Conservation (phyloP, 2,329 filamentous ascomycete species). For the Fusarium sarcochroum region DNA sequence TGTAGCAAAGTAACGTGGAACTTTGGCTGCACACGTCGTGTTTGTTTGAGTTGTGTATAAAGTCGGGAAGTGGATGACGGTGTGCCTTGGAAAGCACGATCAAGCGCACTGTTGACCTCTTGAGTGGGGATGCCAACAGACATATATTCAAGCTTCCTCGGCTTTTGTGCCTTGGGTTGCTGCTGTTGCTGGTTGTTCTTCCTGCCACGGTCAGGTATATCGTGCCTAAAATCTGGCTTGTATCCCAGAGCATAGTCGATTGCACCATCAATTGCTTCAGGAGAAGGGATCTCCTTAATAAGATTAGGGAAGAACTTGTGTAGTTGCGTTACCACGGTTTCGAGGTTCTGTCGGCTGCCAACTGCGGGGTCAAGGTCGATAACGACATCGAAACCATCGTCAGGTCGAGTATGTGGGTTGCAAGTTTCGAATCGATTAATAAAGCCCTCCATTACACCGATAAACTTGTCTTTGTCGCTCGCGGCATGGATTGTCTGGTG, state of each 20-base stretch:
- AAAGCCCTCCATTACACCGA: slow-evolving; percentile 96
- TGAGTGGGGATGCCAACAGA: slow-evolving; percentile 62
- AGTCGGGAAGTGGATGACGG: slow-evolving; percentile 65
- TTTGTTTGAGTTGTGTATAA: slow-evolving; percentile 81
- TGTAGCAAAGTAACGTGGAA: slow-evolving; percentile 98
- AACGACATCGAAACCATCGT: slow-evolving; percentile 84
- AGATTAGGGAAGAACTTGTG: slow-evolving; percentile 84
- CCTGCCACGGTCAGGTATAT: slow-evolving; percentile 72
- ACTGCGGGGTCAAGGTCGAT: slow-evolving; percentile 86
- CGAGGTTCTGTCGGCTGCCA: slow-evolving; percentile 88
- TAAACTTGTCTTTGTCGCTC: slow-evolving; percentile 79
- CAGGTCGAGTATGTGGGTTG: slow-evolving; percentile 76
- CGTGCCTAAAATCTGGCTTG: slow-evolving; percentile 80
- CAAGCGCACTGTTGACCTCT: slow-evolving; percentile 69
- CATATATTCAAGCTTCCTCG: slow-evolving; percentile 69
- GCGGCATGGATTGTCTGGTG: slow-evolving; percentile 97
- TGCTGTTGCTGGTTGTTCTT: slow-evolving; percentile 54
- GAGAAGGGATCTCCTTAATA: slow-evolving; percentile 77
- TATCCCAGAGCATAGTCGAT: slow-evolving; percentile 84
- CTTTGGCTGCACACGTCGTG: slow-evolving; percentile 81
- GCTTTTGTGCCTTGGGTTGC: slow-evolving; percentile 48
- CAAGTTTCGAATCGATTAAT: slow-evolving; percentile 86
- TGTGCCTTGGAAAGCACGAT: slow-evolving; percentile 75
- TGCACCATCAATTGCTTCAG: slow-evolving; percentile 83
- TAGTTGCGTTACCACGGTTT: slow-evolving; percentile 80